Evolutionary conservation across 768 basidiomycete species (phyloP), one percentile per base, ranked within the genome.

Genomic region (Phanerodontia chrysosporium): DNA sequence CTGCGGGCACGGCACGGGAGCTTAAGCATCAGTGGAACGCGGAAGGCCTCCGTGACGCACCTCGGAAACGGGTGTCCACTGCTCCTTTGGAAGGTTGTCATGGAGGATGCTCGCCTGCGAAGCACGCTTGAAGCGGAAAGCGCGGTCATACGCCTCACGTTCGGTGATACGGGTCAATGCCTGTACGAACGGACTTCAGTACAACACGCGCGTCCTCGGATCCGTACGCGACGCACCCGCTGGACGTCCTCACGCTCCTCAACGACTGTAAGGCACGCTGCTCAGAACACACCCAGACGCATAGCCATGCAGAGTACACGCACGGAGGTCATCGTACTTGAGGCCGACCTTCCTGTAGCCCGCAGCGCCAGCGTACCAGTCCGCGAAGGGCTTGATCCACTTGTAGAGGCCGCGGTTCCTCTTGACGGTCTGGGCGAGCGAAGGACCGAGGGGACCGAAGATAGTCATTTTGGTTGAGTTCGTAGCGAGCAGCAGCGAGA

Each of bases 281-380:
- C 53, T 49, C 36, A 57, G 55, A 22, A 54, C 39, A 27, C 49
- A n/a, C 65, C 54, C 57, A 56, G 52, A 51, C 25, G 16, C 25
- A 30, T n/a, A 18, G 5, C 60, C 49, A 49, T 46, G 55, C 49
- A 57, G 57, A 65, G 42, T 53, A 63, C 55, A 83, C 92, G 73
- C 65, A 94, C 92, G 78, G 69, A 99, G 84, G 81, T 99, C 96
- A 73, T 99, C 96, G 72, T 97, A 95, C 69, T 82, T 85, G 75
- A 98, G 83, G 65, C 96, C 96, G 68, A 91, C 80, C 68, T 86
- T 80, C 65, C 96, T 83, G 80, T 95, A 91, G 42, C 95, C 94
- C 39, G 87, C 73, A 55, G 87, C 75, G 70, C 89, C 72, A 66
- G 87, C 87, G 69, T 97, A 98, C 83, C 87, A 89, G 65, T 82